A percentile compares a stretch with the other conserved stretches of the same genome.
phyloP scores from a whole-genome alignment of 2,329 filamentous ascomycete species.

The Nannizziopsis barbatae region DNA sequence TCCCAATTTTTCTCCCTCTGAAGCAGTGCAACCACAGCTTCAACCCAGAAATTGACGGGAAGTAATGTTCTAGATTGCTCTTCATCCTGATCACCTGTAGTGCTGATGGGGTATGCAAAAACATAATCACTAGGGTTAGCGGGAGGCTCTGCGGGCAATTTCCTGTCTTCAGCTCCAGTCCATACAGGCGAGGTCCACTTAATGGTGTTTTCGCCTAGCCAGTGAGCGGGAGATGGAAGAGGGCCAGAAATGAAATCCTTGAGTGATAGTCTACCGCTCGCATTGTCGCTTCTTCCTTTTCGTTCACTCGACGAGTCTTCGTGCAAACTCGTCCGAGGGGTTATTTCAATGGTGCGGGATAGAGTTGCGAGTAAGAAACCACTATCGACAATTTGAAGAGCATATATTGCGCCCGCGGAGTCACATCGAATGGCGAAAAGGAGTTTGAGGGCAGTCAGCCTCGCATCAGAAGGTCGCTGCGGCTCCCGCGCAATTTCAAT shows the following conservation, averaged over 20 bases:
- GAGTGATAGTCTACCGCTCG: constrained; percentile 22
- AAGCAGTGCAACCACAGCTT: constrained; percentile 61
- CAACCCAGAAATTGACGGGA: constrained; percentile 57
- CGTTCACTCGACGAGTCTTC: constrained; percentile 34
- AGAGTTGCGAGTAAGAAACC: constrained; percentile 61
- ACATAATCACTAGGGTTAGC: constrained; percentile 40
- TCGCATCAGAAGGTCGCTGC: constrained; percentile 54
- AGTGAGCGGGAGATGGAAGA: constrained; percentile 25
- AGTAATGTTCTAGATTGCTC: constrained; percentile 41
- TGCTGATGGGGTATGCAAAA: constrained; percentile 35
- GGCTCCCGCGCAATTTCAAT: constrained; percentile 52
- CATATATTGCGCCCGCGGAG: constrained; percentile 62
- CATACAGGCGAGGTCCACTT: constrained; percentile 41
- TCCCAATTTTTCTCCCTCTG: constrained; percentile 75
- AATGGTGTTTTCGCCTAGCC: constrained; percentile 24
- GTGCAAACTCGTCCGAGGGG: constrained; percentile 34
- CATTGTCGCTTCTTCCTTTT: constrained; percentile 26
- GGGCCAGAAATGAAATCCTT: constrained; percentile 24
- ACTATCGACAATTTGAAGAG: constrained; percentile 60
- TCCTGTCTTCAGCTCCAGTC: constrained; percentile 46
- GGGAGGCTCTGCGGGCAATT: constrained; percentile 45
- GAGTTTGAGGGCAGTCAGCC: constrained; percentile 63
- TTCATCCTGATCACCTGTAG: constrained; percentile 22
- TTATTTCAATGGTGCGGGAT: constrained; percentile 50
- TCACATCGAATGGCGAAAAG: constrained; percentile 76